phyloP scores from a whole-genome alignment of 2,329 filamentous ascomycete species.

The Ceratocystis huliohia region DNA sequence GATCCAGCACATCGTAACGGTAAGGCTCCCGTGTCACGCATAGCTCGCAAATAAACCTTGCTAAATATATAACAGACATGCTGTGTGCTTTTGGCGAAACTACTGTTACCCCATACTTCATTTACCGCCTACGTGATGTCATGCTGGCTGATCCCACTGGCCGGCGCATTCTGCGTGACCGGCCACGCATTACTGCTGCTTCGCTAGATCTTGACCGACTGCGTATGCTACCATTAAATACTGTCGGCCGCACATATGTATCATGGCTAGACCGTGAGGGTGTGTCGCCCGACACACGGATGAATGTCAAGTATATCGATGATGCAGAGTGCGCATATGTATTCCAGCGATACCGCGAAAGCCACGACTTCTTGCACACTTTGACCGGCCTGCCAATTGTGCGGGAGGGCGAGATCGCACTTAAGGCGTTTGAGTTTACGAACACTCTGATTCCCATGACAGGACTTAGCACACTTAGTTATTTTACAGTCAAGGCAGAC shows the following conservation, averaged over 20 bases:
- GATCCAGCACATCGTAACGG: conserved; percentile 65
- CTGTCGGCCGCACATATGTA: conserved; percentile 71
- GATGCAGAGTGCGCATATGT: conserved; percentile 95
- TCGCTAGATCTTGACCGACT: conserved; percentile 54
- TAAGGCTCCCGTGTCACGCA: conserved; percentile 27
- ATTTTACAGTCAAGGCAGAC: conserved; percentile 70
- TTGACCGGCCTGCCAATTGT: conserved; percentile 81
- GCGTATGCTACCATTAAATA: conserved; percentile 56
- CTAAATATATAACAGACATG: conserved; percentile 48
- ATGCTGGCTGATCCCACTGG: conserved; percentile 81
- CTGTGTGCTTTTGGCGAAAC: conserved; percentile 91
- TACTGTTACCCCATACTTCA: conserved; percentile 89
- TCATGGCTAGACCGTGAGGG: conserved; percentile 89
- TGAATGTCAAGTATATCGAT: conserved; percentile 77
- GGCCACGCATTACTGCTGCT: conserved; percentile 75
- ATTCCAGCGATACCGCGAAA: conserved; percentile 95
- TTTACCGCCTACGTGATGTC: conserved; percentile 75
- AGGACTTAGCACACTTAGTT: conserved; percentile 69
- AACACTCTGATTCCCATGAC: conserved; percentile 96
- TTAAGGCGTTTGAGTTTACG: conserved; percentile 94
- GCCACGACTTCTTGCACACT: conserved; percentile 95
- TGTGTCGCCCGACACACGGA: conserved; percentile 80
- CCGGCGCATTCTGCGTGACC: conserved; percentile 77
- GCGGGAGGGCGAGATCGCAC: conserved; percentile 90
- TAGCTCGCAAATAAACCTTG: no score